Evolutionary conservation across 1,139 yeast species (phyloP).

Genomic region (Geotrichum australiense): DNA sequence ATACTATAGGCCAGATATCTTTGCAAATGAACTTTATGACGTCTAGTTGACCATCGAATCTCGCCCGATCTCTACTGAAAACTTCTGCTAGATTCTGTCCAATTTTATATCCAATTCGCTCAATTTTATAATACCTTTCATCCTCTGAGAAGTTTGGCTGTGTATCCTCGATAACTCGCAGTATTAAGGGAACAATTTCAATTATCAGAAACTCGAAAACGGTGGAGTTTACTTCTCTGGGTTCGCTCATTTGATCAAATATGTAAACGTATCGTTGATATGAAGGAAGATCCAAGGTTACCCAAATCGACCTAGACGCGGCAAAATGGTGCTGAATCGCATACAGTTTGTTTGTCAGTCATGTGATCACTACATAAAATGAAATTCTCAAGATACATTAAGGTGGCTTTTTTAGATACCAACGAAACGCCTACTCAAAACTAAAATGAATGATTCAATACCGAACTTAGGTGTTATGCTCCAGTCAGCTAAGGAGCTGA

Average conservation of each 20-base stretch:
- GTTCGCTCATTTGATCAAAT: slow-evolving; percentile 1
- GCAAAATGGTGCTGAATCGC: not conserved
- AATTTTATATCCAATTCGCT: slow-evolving; percentile 62
- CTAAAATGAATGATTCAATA: slow-evolving; percentile 44
- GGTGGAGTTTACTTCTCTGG: slow-evolving; percentile 39
- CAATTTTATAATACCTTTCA: slow-evolving; percentile 55
- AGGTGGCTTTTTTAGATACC: no score
- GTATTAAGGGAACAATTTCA: slow-evolving; percentile 67
- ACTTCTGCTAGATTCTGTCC: slow-evolving; percentile 72
- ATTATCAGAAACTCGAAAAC: slow-evolving; percentile 58
- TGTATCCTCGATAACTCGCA: slow-evolving; percentile 44
- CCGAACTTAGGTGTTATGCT: slow-evolving; percentile 49
- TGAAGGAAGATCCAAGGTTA: no score
- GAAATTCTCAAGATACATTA: no score
- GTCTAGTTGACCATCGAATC: slow-evolving; percentile 57
- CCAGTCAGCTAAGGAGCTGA: slow-evolving; percentile 74
- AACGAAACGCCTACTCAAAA: not conserved
- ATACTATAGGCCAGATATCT: slow-evolving; percentile 79
- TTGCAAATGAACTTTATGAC: slow-evolving; percentile 89
- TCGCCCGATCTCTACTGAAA: slow-evolving; percentile 51
- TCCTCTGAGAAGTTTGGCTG: slow-evolving; percentile 38
- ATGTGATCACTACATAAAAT: not conserved
- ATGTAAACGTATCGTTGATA: no score
- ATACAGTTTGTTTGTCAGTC: not conserved
- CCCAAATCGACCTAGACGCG: no score